phyloP scores from a whole-genome alignment of 2,329 filamentous ascomycete genomes.

The Chaetomium globosum region DNA sequence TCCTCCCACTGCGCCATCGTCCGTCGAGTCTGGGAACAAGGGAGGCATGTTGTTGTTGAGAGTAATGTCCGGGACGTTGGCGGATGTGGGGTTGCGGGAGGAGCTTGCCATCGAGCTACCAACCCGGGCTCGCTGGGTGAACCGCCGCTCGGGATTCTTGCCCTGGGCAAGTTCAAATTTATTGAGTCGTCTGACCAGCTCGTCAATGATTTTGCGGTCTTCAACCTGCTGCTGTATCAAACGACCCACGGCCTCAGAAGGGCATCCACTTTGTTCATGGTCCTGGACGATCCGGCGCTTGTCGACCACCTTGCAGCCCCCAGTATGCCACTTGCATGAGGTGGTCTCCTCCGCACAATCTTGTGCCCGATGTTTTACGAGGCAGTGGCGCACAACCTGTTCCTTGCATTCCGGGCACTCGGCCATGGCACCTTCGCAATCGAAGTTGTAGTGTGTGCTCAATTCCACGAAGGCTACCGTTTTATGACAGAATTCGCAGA shows the following conservation, averaged over 20 bases:
- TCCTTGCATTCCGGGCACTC: constrained; percentile 55
- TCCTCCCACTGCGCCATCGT: constrained; percentile 41
- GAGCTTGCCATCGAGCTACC: not conserved
- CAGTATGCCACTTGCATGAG: constrained; percentile 52
- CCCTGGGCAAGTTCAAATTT: constrained; percentile 47
- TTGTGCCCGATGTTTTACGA: constrained; percentile 51
- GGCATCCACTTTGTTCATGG: constrained; percentile 52
- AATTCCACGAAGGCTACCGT: constrained; percentile 53
- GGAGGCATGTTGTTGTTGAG: not conserved
- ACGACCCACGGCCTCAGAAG: constrained; percentile 55
- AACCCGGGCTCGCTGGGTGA: not conserved
- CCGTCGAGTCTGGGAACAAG: not conserved
- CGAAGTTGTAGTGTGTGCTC: constrained; percentile 47
- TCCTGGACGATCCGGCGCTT: constrained; percentile 47
- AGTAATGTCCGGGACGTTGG: not conserved
- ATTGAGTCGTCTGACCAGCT: constrained; percentile 41
- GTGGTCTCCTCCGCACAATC: constrained; percentile 49
- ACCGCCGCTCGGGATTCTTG: constrained; percentile 36
- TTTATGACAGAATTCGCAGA: constrained; percentile 59
- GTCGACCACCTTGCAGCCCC: constrained; percentile 51
- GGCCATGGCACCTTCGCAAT: constrained; percentile 52
- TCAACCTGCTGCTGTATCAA: constrained; percentile 53
- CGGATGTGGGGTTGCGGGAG: not conserved
- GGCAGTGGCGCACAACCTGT: constrained; percentile 49
- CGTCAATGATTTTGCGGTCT: constrained; percentile 47